Base-by-base conservation (phyloP, 352 stramenopile species). In the Globisporangium abappressorium region DNA sequence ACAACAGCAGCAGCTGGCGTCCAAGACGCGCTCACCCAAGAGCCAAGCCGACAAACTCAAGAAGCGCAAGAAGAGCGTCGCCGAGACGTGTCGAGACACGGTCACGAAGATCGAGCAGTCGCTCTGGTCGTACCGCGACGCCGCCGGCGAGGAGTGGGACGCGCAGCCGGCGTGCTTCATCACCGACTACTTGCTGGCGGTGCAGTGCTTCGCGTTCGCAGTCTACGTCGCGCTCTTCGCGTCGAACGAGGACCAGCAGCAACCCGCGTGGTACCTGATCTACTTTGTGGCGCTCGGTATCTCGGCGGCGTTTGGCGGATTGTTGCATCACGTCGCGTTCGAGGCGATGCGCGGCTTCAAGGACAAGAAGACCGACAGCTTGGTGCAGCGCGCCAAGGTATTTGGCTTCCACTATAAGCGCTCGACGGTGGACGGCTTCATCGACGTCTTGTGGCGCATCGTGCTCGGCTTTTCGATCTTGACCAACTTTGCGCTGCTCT, bases 221-320 rank as follows among this genome's bases (percentile, higher is more conserved):
- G 73, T 84, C 20, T 95, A 95, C 74, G 79, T 93, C 51, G 76
- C 76, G n/a, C 75, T 93, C n/a, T 92, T 90, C 51, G 82, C 81
- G 15, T 71, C 74, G 20, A 77, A 79, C 30, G 81, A 89, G 26
- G 78, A 84, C 57, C 55, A 68, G 41, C 63, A 63, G 22, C 71
- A 87, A 49, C 57, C 78, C 30, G 70, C 79, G 64, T 94, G 86
- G 88, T 94, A 94, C 69, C 47, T 94, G 49, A 92, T 93, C 70
- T 95, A 95, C 81, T 94, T 95, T 70, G 77, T 93, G 62, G 88
- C 86, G 57, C 79, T 95, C 26, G 88, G 88, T 43, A 92, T 87
- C 64, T 93, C 84, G 47, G 85, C 88, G 22, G 82, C 79, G 11
- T 79, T 95, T 47, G 88, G 88, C 43, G 88, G 86, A 0, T 53